phyloP scores from a whole-genome alignment of 352 stramenopile species.

The Hyaloperonospora brassicae region DNA sequence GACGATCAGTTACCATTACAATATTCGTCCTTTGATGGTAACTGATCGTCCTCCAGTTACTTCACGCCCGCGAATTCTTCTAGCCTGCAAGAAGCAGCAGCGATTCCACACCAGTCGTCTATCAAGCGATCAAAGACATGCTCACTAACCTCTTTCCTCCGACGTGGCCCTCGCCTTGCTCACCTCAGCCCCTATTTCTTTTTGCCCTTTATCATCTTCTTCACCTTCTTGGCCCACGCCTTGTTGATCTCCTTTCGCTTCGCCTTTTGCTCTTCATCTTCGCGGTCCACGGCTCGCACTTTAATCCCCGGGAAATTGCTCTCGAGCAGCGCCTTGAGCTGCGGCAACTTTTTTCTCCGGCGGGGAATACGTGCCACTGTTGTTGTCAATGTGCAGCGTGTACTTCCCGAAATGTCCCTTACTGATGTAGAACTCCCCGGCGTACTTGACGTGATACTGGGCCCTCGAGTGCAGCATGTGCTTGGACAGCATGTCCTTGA shows the following conservation, averaged over 20 bases:
- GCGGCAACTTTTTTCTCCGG: constrained; percentile 25
- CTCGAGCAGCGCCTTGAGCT: constrained; percentile 29
- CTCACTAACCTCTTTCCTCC: too few relatives aligned
- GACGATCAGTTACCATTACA: too few relatives aligned
- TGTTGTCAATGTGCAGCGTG: constrained; percentile 38
- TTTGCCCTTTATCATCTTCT: too few relatives aligned
- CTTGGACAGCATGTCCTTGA: constrained; percentile 43
- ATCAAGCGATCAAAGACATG: too few relatives aligned
- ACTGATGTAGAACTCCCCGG: constrained; percentile 32
- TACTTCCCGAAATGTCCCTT: constrained; percentile 21
- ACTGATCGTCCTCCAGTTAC: too few relatives aligned
- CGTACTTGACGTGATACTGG: constrained; percentile 21
- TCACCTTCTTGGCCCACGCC: background rate
- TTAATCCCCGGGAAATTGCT: constrained; percentile 30
- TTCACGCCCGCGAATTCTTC: too few relatives aligned
- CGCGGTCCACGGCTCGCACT: constrained; percentile 21
- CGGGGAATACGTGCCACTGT: constrained; percentile 35
- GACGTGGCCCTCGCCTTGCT: too few relatives aligned
- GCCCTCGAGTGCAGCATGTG: constrained; percentile 33
- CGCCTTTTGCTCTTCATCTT: constrained; percentile 20
- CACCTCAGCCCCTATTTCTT: too few relatives aligned
- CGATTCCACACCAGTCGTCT: too few relatives aligned
- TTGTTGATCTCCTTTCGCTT: background rate
- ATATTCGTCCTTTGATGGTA: too few relatives aligned
- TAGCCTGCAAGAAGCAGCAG: too few relatives aligned